Evolutionary conservation across 371 early-diverging fungal genomes (phyloP).

Genomic region (Haplosporangium sp.): DNA sequence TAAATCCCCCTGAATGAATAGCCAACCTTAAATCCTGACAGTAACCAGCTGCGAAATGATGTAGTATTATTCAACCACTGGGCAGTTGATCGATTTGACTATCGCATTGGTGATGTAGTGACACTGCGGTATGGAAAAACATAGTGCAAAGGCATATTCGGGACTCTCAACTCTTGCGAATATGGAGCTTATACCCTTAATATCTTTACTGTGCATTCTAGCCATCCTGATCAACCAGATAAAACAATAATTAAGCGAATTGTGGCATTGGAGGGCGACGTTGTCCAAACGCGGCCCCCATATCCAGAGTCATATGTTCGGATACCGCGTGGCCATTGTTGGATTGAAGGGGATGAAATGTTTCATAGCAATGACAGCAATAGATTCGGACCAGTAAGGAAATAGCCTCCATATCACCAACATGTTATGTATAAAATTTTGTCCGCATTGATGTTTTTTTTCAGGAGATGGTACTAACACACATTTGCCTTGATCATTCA

Average conservation of each 20-base stretch:
- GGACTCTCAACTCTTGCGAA: neutral
- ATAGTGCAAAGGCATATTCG: neutral
- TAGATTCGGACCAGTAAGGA: slow-evolving; percentile 83
- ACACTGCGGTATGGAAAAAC: slow-evolving; percentile 67
- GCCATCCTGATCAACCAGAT: slow-evolving; percentile 82
- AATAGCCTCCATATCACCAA: neutral
- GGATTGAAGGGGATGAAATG: slow-evolving; percentile 94
- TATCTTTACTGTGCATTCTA: slow-evolving; percentile 14
- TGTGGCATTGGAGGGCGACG: slow-evolving; percentile 89
- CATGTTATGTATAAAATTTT: neutral
- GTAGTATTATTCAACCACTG: slow-evolving; percentile 83
- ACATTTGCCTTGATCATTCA: neutral
- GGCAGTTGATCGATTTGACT: slow-evolving; percentile 63
- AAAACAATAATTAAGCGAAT: slow-evolving; percentile 84
- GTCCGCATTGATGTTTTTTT: neutral
- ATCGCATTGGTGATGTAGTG: slow-evolving; percentile 86
- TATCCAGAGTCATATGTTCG: slow-evolving; percentile 60
- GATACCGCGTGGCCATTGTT: slow-evolving; percentile 90
- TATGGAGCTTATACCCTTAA: neutral
- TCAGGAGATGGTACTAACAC: neutral
- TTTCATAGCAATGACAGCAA: slow-evolving; percentile 90
- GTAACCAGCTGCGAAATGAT: slow-evolving; percentile 74
- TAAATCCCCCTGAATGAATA: slow-evolving; percentile 21
- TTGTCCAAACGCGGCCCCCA: slow-evolving; percentile 68
- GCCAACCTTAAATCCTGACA: slow-evolving; percentile 94